A percentile compares a stretch with the other conserved stretches of the same genome.
These are phyloP conservation scores for Pichia kluyveri DNA, from an alignment of 805 yeast genomes.

Conservation along the genomic window DNA sequence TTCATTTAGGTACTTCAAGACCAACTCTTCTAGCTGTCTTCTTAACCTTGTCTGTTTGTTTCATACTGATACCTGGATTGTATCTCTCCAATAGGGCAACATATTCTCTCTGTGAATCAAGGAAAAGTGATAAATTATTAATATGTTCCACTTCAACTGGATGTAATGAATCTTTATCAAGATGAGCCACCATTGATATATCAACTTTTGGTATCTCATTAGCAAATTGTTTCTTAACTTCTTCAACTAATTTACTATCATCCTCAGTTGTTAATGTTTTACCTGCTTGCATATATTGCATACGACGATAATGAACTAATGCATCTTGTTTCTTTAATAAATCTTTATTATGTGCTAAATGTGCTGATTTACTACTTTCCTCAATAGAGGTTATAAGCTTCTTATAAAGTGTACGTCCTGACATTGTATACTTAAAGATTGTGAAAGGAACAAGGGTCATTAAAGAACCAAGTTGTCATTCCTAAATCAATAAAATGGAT, in stretches of 20 bases:
- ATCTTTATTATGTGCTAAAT: constrained; percentile 30
- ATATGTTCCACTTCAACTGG: constrained; percentile 31
- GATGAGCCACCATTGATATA: constrained; percentile 17
- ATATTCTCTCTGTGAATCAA: constrained; percentile 68
- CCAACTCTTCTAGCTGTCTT: constrained; percentile 89
- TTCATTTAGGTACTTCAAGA: constrained; percentile 46
- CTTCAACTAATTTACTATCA: constrained; percentile 27
- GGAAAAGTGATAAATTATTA: constrained; percentile 50
- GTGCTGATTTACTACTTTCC: constrained; percentile 28
- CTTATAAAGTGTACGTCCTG: constrained; percentile 18
- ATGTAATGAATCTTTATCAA: constrained; percentile 18
- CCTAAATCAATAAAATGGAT: no score
- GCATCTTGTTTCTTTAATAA: constrained; percentile 37
- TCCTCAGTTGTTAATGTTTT: constrained; percentile 24
- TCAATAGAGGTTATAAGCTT: constrained; percentile 33
- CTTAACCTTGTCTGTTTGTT: constrained; percentile 68
- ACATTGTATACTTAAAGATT: constrained; percentile 11
- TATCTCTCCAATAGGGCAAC: constrained; percentile 75
- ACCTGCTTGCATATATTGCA: constrained; percentile 34
- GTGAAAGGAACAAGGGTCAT: neutral
- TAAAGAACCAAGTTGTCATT: no score
- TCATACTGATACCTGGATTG: constrained; percentile 73
- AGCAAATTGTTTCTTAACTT: constrained; percentile 22
- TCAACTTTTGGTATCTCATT: constrained; percentile 24
- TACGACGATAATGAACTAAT: constrained; percentile 37